phyloP scores from a whole-genome alignment of 2,329 filamentous ascomycete species.

The Aspergillus arachidicola region DNA sequence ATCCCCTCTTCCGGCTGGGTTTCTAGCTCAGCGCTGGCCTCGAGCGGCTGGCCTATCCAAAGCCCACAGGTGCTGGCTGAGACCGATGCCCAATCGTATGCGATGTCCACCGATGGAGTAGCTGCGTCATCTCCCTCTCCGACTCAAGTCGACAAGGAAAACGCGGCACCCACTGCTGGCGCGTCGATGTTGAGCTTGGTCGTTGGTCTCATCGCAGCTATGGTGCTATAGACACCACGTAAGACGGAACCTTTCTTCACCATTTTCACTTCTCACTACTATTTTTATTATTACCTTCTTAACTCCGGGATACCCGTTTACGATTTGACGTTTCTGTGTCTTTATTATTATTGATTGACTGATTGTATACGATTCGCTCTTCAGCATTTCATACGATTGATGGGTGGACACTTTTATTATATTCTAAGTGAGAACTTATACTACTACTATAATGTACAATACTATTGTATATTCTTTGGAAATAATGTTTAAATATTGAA shows the following conservation, averaged over 20 bases:
- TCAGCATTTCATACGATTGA: constrained; percentile 2
- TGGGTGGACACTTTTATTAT: background rate
- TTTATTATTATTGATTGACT: constrained; percentile 2
- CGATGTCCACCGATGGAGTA: constrained; percentile 4
- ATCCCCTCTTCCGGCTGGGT: constrained; percentile 15
- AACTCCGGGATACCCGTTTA: constrained; percentile 3
- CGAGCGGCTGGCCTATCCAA: constrained; percentile 24
- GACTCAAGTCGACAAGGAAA: background rate
- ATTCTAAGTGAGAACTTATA: background rate
- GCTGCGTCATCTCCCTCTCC: constrained; percentile 10
- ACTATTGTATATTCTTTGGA: background rate
- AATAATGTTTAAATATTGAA: background rate
- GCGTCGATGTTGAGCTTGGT: constrained; percentile 23
- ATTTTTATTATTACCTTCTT: background rate
- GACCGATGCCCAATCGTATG: constrained; percentile 18
- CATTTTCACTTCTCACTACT: background rate
- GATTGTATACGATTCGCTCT: background rate
- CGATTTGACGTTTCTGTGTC: constrained; percentile 2
- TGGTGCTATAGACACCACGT: background rate
- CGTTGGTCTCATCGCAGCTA: constrained; percentile 23
- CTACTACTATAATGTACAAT: background rate
- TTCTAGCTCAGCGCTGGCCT: constrained; percentile 22
- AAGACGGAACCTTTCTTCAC: background rate
- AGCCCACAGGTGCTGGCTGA: constrained; percentile 32
- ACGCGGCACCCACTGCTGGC: constrained; percentile 15